Conservation (phyloP, 73 alveolate species). For the Paramecium caudatum region DNA sequence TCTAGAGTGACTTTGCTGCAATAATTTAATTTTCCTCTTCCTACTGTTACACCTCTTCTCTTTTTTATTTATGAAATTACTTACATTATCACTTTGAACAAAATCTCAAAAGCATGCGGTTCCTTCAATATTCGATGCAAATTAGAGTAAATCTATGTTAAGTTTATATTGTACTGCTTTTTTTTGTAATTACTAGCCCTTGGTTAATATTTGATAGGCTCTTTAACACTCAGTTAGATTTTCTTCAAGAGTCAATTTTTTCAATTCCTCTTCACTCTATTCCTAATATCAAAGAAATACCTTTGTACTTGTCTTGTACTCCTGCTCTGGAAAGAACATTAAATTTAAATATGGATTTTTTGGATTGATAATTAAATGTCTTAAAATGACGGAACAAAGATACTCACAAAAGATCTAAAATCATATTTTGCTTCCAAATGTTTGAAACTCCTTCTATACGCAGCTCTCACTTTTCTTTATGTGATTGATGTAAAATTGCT, state of each 20-base stretch:
- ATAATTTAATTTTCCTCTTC: conserved; percentile 63
- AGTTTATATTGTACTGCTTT: conserved; percentile 43
- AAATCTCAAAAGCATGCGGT: background rate
- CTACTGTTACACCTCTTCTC: conserved; percentile 48
- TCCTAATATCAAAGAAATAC: background rate
- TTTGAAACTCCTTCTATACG: too few relatives aligned
- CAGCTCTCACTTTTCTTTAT: too few relatives aligned
- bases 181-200: conserved; percentile 66
- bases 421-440: conserved; percentile 42
- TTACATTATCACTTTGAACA: conserved; percentile 56
- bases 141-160: conserved; percentile 10
- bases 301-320: conserved; percentile 4
- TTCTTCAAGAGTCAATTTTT: conserved; percentile 72
- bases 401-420: too few relatives aligned
- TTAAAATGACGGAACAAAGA: too few relatives aligned
- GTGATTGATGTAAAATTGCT: too few relatives aligned
- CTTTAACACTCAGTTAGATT: conserved; percentile 65
- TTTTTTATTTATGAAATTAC: background rate
- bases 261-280: conserved; percentile 73
- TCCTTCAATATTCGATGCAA: conserved; percentile 3
- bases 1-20: conserved; percentile 33
- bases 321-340: conserved; percentile 58
- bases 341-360: background rate
- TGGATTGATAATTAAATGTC: too few relatives aligned
- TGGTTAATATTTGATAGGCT: conserved; percentile 62